These are phyloP conservation scores for Chaetomidium leptoderma DNA, from an alignment of 495 filamentous ascomycete species.

Conservation along the genomic window DNA sequence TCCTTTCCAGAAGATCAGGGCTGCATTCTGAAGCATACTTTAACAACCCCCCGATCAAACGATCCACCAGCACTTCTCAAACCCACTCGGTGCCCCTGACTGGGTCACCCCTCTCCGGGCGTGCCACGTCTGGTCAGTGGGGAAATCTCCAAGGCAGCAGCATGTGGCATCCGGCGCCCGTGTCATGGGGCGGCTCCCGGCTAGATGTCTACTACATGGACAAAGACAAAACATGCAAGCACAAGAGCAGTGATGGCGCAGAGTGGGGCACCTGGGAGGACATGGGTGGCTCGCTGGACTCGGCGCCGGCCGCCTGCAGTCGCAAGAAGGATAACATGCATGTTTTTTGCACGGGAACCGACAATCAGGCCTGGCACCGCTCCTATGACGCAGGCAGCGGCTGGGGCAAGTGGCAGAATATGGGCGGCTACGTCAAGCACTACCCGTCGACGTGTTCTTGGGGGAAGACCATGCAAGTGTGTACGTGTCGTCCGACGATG, in stretches of 20 bases:
- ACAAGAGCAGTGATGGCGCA: constrained; percentile 12
- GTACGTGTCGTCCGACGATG: constrained; percentile 15
- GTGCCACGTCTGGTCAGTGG: constrained; percentile 22
- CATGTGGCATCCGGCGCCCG: constrained; percentile 16
- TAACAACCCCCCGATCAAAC: constrained; percentile 13
- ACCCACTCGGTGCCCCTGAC: background rate
- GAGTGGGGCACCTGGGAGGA: constrained; percentile 20
- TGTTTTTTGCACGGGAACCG: constrained; percentile 26
- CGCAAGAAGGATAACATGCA: constrained; percentile 20
- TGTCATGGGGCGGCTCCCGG: constrained; percentile 19
- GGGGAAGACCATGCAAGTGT: constrained; percentile 18
- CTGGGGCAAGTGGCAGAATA: constrained; percentile 21
- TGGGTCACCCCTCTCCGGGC: background rate
- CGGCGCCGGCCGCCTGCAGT: constrained; percentile 18
- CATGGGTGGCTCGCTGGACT: constrained; percentile 21
- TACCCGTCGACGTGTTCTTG: constrained; percentile 22
- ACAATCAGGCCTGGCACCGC: constrained; percentile 23
- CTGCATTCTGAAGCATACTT: constrained; percentile 18
- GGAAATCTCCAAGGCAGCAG: constrained; percentile 19
- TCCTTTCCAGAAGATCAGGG: constrained; percentile 17
- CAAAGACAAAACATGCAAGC: constrained; percentile 19
- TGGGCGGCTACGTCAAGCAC: constrained; percentile 21
- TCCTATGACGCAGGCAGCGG: constrained; percentile 10
- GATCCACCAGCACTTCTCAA: background rate
- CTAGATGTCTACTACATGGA: constrained; percentile 20